These are phyloP conservation scores for Microdochium paspali DNA, from an alignment of 2,329 filamentous ascomycete species.

Conservation along the genomic window DNA sequence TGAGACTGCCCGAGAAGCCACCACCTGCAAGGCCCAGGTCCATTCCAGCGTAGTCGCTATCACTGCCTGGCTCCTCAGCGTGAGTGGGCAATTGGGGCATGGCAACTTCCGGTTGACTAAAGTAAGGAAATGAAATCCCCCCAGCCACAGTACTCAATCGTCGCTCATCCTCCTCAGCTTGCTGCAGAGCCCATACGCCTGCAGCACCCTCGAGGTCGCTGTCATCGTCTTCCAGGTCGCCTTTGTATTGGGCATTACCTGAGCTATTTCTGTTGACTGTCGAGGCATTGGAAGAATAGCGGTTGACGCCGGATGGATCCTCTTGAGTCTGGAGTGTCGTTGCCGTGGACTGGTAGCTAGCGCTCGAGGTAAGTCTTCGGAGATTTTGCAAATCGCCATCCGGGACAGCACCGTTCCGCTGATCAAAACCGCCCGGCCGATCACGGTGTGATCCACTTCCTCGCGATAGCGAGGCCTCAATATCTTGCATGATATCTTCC, in stretches of 20 bases:
- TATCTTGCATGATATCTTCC: constrained; percentile 47
- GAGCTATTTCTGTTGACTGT: constrained; percentile 25
- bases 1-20: constrained; percentile 48
- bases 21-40: constrained; percentile 70
- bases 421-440: constrained; percentile 22
- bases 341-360: constrained; percentile 37
- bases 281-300: constrained; percentile 30
- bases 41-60: constrained; percentile 62
- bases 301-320: constrained; percentile 24
- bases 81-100: constrained; percentile 31
- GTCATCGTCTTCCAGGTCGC: constrained; percentile 49
- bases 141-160: constrained; percentile 38
- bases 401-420: constrained; percentile 33
- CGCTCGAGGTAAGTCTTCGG: constrained; percentile 25
- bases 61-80: constrained; percentile 50
- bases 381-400: constrained; percentile 36
- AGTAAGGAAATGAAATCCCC: constrained; percentile 39
- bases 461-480: constrained; percentile 42
- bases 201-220: constrained; percentile 83
- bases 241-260: constrained; percentile 23
- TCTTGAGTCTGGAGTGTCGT: constrained; percentile 30
- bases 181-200: constrained; percentile 72
- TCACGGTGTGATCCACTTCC: constrained; percentile 26
- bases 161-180: constrained; percentile 72
- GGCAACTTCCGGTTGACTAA: constrained; percentile 25